Base-by-base conservation (phyloP, 2,329 filamentous ascomycete species). In the Talaromyces sp. region DNA sequence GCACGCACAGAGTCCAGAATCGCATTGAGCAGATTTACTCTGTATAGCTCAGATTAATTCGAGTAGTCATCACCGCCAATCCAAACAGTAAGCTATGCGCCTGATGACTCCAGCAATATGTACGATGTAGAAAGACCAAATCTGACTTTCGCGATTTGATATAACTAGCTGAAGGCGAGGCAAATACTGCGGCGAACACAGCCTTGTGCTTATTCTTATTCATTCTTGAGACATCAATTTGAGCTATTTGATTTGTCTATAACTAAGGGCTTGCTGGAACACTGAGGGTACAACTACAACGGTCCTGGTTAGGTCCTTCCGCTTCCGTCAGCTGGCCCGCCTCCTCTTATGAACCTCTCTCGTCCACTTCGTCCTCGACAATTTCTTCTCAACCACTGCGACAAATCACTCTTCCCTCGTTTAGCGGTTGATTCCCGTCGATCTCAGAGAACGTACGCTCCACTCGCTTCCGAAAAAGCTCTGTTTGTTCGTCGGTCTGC, bases 261-360 rank as follows among this genome's bases (percentile, higher is more conserved):
- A n/a, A n/a, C 25, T 28, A 28, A 28, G 25, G 7, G 25, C 25
- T n/a, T 28, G 36, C n/a, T 13, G 36, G n/a, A 9, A 39, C 11
- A 9, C n/a, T 39, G 36, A n/a, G n/a, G n/a, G n/a, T n/a, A n/a
- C n/a, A n/a, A n/a, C n/a, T 15, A 17, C 3, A 13, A 15, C 36
- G 3, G 39, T 11, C 17, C 3, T 19, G 10, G n/a, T 37, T 22
- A 28, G 21, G 48, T 36, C 33, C 33, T 52, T 52, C 48, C 48
- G 48, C 35, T 39, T 52, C 35, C 48, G 48, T 52, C 48, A 52
- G 48, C 48, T 28, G 33, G 28, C 45, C 45, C 45, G 45, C 45
- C 31, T 22, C 52, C 36, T 41, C 35, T 41, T 41, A 39, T 53
- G 35, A 25, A n/a, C 13, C 52, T 37, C 19, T 43, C 25, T 21